phyloP scores from a whole-genome alignment of 495 filamentous ascomycete genomes.

The Aspergillus kassunensis region DNA sequence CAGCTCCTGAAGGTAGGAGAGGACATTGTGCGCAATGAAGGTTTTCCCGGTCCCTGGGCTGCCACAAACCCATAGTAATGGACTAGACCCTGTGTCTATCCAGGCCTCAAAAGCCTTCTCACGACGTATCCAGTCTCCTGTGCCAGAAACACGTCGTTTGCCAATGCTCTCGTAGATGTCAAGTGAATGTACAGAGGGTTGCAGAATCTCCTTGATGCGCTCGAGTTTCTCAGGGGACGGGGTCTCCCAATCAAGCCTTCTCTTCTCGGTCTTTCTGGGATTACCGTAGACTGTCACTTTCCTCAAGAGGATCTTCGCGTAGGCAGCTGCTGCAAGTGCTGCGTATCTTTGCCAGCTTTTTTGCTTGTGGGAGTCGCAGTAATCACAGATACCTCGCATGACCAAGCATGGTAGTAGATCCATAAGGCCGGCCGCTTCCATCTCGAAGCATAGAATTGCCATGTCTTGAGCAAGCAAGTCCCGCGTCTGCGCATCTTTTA shows the following conservation, averaged over 20 bases:
- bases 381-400: constrained; percentile 2
- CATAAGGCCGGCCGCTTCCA: constrained; percentile 20
- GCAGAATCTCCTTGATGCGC: neutral
- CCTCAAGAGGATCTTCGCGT: constrained; percentile 25
- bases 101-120: neutral
- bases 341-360: constrained; percentile 28
- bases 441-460: constrained; percentile 41
- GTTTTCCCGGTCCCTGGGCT: constrained; percentile 29
- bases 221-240: constrained; percentile 15
- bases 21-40: constrained; percentile 24
- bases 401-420: neutral
- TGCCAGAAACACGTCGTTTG: neutral
- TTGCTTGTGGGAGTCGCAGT: constrained; percentile 26
- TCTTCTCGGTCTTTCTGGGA: too few species aligned
- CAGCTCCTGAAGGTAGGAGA: constrained; percentile 11
- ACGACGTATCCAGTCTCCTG: neutral
- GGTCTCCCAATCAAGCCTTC: constrained; percentile 13
- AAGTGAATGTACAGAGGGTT: neutral
- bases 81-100: neutral
- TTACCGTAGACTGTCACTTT: constrained; percentile 6
- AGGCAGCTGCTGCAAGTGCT: constrained; percentile 29
- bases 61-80: neutral
- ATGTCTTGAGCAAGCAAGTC: constrained; percentile 18
- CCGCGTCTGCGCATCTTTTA: constrained; percentile 11
- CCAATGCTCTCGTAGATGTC: neutral